phyloP scores from a whole-genome alignment of 2,329 filamentous ascomycete species.

The Clonostachys solani region DNA sequence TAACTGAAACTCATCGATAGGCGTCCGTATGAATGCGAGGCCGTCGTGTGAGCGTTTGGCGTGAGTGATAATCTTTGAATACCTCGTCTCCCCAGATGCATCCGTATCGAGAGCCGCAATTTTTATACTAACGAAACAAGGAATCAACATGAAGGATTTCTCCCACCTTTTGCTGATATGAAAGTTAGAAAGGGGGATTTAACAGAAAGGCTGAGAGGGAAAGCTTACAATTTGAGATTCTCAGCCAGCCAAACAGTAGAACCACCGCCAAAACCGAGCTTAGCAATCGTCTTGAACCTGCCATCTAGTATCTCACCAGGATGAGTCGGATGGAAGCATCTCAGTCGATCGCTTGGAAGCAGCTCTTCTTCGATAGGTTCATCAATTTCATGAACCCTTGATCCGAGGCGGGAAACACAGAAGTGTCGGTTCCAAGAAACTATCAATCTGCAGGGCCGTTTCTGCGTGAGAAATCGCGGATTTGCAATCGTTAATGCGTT shows the following conservation, averaged over 20 bases:
- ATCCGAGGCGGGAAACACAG: no score
- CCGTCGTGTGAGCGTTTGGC: constrained; percentile 10
- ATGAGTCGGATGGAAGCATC: constrained; percentile 7
- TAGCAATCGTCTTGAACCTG: constrained; percentile 24
- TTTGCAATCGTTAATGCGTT: no score
- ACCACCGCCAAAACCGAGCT: constrained; percentile 25
- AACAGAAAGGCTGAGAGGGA: neutral
- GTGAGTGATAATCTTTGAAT: constrained; percentile 5
- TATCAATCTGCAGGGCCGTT: no score
- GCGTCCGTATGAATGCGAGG: constrained; percentile 3
- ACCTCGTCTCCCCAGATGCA: constrained; percentile 5
- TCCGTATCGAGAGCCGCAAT: constrained; percentile 9
- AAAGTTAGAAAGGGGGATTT: neutral
- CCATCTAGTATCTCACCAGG: constrained; percentile 20
- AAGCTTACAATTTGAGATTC: constrained; percentile 9
- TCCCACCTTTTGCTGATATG: neutral
- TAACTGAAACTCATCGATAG: constrained; percentile 8
- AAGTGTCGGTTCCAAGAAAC: no score
- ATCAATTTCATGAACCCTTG: constrained; percentile 1
- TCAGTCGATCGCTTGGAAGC: constrained; percentile 5
- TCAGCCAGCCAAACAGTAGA: constrained; percentile 32
- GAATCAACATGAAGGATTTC: neutral
- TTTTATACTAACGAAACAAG: constrained; percentile 9
- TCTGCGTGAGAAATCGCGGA: no score
- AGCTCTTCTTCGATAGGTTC: constrained; percentile 11